Percentiles rank a stretch among this genome's conserved stretches.
Evolutionary conservation across 306 rosid species (phyloP).

Genomic region (Abrus pulchellus): DNA sequence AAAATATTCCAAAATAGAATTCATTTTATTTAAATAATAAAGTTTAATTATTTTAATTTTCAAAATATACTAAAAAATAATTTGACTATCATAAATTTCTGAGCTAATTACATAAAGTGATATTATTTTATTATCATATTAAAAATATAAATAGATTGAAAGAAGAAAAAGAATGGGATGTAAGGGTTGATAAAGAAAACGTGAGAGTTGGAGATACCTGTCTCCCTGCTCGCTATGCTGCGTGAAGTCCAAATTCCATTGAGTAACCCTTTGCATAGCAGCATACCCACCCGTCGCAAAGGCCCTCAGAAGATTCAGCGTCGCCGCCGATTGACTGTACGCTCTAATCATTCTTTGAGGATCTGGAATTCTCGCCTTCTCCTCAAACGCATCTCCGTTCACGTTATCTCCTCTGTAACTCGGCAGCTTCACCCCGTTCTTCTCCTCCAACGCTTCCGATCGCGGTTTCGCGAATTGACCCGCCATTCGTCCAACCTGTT

Average conservation of each 20-base stretch:
- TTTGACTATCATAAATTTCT: too few relatives aligned
- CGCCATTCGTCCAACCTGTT: conserved; percentile 88
- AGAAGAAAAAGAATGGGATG: too few relatives aligned
- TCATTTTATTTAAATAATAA: not conserved
- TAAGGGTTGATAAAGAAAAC: too few relatives aligned
- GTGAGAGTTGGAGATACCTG: conserved; percentile 50
- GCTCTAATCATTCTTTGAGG: conserved; percentile 85
- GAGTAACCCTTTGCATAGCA: conserved; percentile 83
- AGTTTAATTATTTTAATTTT: not conserved
- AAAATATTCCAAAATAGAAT: not conserved
- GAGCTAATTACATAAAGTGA: too few relatives aligned
- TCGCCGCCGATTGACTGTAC: conserved; percentile 80
- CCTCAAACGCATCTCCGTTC: conserved; percentile 79
- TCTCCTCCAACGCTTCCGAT: conserved; percentile 79
- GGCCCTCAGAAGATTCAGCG: conserved; percentile 82
- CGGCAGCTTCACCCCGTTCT: conserved; percentile 79
- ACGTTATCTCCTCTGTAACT: conserved; percentile 89
- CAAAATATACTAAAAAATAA: too few relatives aligned
- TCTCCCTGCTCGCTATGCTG: conserved; percentile 88
- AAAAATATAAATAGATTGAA: too few relatives aligned
- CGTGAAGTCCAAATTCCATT: conserved; percentile 88
- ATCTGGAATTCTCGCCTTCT: conserved; percentile 72
- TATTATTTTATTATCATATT: too few relatives aligned
- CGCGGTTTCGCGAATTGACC: conserved; percentile 92
- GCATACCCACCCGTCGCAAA: conserved; percentile 90